These are phyloP conservation scores for Podospora australis DNA, from an alignment of 495 filamentous ascomycete species.

Conservation along the genomic window DNA sequence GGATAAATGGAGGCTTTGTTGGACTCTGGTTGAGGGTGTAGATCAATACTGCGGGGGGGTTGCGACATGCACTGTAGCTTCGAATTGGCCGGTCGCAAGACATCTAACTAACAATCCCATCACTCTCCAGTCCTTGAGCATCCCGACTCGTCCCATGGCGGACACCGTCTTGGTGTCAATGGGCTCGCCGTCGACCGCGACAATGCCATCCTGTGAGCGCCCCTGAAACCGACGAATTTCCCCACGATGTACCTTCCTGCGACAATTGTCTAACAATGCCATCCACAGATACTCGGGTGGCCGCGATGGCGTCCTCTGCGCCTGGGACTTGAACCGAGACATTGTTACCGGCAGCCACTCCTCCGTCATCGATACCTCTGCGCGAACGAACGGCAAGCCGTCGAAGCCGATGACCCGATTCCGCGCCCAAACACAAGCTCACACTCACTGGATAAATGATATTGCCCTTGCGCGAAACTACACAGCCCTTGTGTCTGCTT, in stretches of 20 bases:
- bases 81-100: no score
- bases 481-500: slow-evolving; percentile 82
- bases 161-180: slow-evolving; percentile 91
- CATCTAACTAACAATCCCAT: not conserved
- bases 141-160: slow-evolving; percentile 75
- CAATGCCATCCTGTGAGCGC: slow-evolving; percentile 77
- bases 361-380: slow-evolving; percentile 25
- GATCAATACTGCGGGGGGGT: no score
- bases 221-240: slow-evolving; percentile 17
- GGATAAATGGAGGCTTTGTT: no score
- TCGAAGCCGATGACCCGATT: slow-evolving; percentile 55
- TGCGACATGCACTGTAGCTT: no score
- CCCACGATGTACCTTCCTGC: no score
- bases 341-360: slow-evolving; percentile 35
- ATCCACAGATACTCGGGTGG: slow-evolving; percentile 80
- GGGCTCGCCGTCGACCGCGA: slow-evolving; percentile 80
- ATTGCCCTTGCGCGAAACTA: slow-evolving; percentile 81
- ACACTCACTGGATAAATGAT: slow-evolving; percentile 98
- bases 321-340: slow-evolving; percentile 70
- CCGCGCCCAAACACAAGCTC: slow-evolving; percentile 86
- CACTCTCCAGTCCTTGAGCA: slow-evolving; percentile 76
- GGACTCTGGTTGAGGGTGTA: no score
- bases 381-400: slow-evolving; percentile 24
- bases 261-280: not conserved
- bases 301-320: slow-evolving; percentile 90